phyloP scores from a whole-genome alignment of 805 yeast genomes.

The Candida odintsovae region DNA sequence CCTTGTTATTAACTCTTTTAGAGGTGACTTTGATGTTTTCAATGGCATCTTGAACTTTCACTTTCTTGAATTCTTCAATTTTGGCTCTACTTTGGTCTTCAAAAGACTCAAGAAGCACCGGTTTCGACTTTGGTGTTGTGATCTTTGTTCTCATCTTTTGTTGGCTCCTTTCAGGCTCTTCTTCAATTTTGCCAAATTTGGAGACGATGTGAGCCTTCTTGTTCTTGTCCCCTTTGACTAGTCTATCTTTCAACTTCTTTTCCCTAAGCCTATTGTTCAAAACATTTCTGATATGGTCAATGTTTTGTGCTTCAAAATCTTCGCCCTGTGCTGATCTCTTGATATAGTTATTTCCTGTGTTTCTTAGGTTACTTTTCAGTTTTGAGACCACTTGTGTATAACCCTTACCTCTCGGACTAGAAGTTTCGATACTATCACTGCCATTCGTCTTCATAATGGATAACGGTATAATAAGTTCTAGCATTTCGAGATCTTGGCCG shows the following conservation, averaged over 20 bases:
- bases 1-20: conserved; percentile 1
- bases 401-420: conserved; percentile 14
- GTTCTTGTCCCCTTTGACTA: conserved; percentile 4
- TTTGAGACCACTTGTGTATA: conserved; percentile 16
- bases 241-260: conserved; percentile 14
- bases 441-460: conserved; percentile 5
- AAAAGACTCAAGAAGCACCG: not conserved
- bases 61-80: conserved; percentile 4
- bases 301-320: conserved; percentile 1
- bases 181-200: not conserved
- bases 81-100: not conserved
- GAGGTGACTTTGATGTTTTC: conserved; percentile 2
- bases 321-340: not conserved
- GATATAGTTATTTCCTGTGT: not conserved
- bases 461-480: conserved; percentile 8
- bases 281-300: conserved; percentile 12
- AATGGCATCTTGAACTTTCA: not conserved
- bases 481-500: not conserved
- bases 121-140: not conserved
- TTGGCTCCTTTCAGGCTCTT: not conserved
- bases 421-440: not conserved
- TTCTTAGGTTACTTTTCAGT: not conserved
- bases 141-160: not conserved
- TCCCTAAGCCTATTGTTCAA: conserved; percentile 15
- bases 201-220: conserved; percentile 8